phyloP scores from a whole-genome alignment of 306 rosid species.

The Trifolium dubium region DNA sequence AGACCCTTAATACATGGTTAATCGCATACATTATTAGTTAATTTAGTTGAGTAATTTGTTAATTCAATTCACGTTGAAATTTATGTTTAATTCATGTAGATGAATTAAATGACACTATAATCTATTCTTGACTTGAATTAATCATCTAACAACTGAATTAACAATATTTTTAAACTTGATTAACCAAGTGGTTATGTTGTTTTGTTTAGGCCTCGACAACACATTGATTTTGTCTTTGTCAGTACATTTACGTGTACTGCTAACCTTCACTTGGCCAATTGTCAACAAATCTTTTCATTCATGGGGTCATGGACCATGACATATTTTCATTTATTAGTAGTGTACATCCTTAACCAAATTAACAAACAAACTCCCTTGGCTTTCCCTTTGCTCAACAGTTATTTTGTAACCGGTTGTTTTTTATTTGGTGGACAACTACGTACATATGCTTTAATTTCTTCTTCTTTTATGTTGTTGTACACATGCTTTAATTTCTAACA shows the following conservation, averaged over 20 bases:
- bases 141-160: too few species aligned
- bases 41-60: too few species aligned
- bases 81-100: too few species aligned
- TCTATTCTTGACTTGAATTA: too few species aligned
- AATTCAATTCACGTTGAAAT: too few species aligned
- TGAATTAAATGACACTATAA: too few species aligned
- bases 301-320: conserved; percentile 39
- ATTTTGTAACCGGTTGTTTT: background rate
- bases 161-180: too few species aligned
- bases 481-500: background rate
- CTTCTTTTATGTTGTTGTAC: background rate
- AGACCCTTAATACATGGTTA: too few species aligned
- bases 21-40: too few species aligned
- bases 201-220: background rate
- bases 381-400: background rate
- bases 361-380: conserved; percentile 12
- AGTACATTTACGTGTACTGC: conserved; percentile 15
- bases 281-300: conserved; percentile 19
- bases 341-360: conserved; percentile 10
- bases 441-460: too few species aligned
- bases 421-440: background rate
- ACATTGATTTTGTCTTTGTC: background rate
- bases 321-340: conserved; percentile 37
- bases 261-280: background rate
- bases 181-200: too few species aligned